A percentile compares a stretch with the other conserved stretches of the same genome.
Conservation (phyloP, 2,329 filamentous ascomycete genomes). For the Neocucurbitaria cava region DNA sequence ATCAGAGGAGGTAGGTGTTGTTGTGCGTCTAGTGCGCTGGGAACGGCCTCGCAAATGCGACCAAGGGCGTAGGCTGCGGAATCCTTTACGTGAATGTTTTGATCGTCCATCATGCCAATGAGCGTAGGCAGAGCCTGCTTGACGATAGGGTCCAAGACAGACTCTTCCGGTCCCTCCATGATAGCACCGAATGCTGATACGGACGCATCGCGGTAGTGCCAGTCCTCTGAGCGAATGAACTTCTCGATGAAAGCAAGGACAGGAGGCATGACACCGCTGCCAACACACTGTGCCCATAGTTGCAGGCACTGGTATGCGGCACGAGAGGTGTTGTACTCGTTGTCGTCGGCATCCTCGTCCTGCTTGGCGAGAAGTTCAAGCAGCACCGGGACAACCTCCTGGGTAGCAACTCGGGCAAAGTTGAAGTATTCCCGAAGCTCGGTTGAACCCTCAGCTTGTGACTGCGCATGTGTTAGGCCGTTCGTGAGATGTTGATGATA, state of each 20-base stretch:
- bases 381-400: conserved; percentile 92
- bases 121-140: conserved; percentile 93
- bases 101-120: conserved; percentile 91
- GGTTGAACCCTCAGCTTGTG: conserved; percentile 74
- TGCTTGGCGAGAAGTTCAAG: conserved; percentile 91
- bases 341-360: conserved; percentile 94
- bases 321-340: conserved; percentile 96
- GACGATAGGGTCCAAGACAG: conserved; percentile 88
- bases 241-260: conserved; percentile 91
- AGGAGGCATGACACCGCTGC: conserved; percentile 80
- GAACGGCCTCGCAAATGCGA: conserved; percentile 92
- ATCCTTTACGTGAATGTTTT: conserved; percentile 87
- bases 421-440: conserved; percentile 94
- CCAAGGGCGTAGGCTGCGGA: conserved; percentile 96
- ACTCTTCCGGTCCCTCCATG: conserved; percentile 97
- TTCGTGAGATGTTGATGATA: neutral
- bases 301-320: conserved; percentile 96
- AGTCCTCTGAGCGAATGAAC: conserved; percentile 89
- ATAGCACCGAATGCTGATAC: conserved; percentile 98
- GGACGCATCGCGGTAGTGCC: conserved; percentile 93
- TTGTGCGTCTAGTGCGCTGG: conserved; percentile 85
- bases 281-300: conserved; percentile 92
- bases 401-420: conserved; percentile 90
- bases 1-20: conserved; percentile 86
- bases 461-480: conserved; percentile 39